These are phyloP conservation scores for Scedosporium boydii DNA, from an alignment of 2,329 filamentous ascomycete genomes.

Conservation along the genomic window DNA sequence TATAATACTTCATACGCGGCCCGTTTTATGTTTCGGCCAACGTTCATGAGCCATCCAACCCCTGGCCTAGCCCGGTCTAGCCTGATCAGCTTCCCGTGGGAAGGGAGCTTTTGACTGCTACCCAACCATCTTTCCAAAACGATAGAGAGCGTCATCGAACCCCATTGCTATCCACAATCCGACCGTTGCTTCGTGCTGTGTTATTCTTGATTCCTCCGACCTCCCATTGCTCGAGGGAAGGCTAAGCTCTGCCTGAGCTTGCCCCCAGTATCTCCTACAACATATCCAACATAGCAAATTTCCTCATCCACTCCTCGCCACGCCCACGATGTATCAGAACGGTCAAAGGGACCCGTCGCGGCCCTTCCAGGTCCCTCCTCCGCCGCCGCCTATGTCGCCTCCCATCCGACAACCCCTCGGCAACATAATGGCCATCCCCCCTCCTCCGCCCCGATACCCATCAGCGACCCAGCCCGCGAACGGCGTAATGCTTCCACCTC, in stretches of 20 bases:
- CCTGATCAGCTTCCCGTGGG: neutral
- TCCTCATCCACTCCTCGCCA: neutral
- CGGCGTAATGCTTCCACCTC: slow-evolving; percentile 40
- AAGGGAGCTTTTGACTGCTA: neutral
- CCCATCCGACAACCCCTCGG: slow-evolving; percentile 34
- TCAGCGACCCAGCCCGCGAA: slow-evolving; percentile 28
- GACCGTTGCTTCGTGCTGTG: no score
- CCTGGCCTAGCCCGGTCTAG: neutral
- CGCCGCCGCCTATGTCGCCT: slow-evolving; percentile 46
- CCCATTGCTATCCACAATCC: no score
- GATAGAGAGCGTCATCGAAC: no score
- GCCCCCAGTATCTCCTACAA: neutral
- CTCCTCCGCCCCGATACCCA: slow-evolving; percentile 45
- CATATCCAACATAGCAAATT: neutral
- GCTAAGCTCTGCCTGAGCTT: neutral
- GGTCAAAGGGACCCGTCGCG: slow-evolving; percentile 43
- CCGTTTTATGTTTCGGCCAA: neutral
- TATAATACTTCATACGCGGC: neutral
- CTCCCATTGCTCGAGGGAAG: no score
- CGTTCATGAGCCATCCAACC: neutral
- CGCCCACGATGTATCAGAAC: slow-evolving; percentile 43
- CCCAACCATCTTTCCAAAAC: neutral
- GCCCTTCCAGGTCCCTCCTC: slow-evolving; percentile 45
- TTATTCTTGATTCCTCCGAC: no score
- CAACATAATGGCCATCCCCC: slow-evolving; percentile 41